Evolutionary conservation across 2,329 filamentous ascomycete species (phyloP).

Genomic region (Xylariomycetidae sp.): DNA sequence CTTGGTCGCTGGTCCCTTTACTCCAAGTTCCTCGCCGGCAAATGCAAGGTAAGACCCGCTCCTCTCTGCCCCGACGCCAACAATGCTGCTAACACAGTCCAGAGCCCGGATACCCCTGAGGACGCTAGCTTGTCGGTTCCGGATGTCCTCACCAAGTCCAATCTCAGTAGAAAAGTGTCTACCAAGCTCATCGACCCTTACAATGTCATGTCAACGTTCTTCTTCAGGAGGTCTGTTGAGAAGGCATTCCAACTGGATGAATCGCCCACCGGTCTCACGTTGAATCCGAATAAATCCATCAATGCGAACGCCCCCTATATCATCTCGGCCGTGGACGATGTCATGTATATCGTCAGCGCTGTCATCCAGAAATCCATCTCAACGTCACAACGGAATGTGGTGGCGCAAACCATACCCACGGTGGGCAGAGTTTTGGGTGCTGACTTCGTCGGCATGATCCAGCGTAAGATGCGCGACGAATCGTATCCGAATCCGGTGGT

Average conservation of each 20-base stretch:
- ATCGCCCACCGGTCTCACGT: conserved; percentile 68
- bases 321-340: conserved; percentile 91
- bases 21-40: conserved; percentile 78
- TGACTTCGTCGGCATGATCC: conserved; percentile 95
- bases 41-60: conserved; percentile 61
- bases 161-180: conserved; percentile 71
- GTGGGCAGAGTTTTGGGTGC: conserved; percentile 74
- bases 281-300: conserved; percentile 67
- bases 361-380: conserved; percentile 81
- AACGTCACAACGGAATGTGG: conserved; percentile 74
- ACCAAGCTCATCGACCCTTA: conserved; percentile 73
- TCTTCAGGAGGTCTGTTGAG: conserved; percentile 92
- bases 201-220: conserved; percentile 90
- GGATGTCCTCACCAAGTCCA: conserved; percentile 69
- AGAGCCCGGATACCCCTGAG: conserved; percentile 47
- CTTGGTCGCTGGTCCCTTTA: conserved; percentile 90
- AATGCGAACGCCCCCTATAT: conserved; percentile 82
- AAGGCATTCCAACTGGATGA: conserved; percentile 98
- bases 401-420: conserved; percentile 71
- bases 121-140: conserved; percentile 60
- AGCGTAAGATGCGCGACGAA: conserved; percentile 96
- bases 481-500: conserved; percentile 77
- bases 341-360: conserved; percentile 98
- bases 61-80: conserved; percentile 9
- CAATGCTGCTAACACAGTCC: conserved; percentile 21